Evolutionary conservation across 2,329 filamentous ascomycete genomes (phyloP), one percentile per base, ranked within the genome.

Genomic region (Remersonia thermophila): DNA sequence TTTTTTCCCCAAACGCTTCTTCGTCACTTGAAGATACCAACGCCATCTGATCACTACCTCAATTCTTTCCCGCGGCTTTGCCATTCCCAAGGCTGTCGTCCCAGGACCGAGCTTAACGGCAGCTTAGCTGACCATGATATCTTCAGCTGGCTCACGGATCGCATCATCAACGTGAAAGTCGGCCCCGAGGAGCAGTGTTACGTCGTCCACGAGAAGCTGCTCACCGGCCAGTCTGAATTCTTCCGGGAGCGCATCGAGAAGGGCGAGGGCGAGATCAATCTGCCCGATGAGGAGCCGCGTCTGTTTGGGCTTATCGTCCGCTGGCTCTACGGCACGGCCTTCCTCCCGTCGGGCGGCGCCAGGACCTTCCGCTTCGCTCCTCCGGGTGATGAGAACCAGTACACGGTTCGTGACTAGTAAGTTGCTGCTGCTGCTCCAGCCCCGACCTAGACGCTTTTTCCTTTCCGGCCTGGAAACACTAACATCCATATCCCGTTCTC

Each of bases 311-410:
- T 49, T 12, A 35, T 49, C 12, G 32, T 49, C 13, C 41, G 42
- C 31, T 51, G 48, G 48, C 38, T 49, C 2, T 51, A 51, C 35
- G 48, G 47, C 25, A 50, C 42, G 2, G 40, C 48, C 12, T 45
- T 49, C 13, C 35, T 37, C 25, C 36, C 33, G 14, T 35, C 39
- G 6, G 42, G 38, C 14, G 42, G 44, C 8, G 13, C 35, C 9
- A 38, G 42, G 4, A 33, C 33, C 13, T 46, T 46, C 12, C 43
- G 45, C 6, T 49, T 42, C 32, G 15, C 33, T 4, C 23, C 30
- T 11, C 47, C 48, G 3, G 41, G 47, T 11, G 36, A 16, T 9
- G 15, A 36, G 6, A 32, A 38, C 1, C 12, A 23, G 20, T 23
- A 35, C 3, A 43, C 38, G 2, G 41, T 50, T 7, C 38, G 46